Conservation (phyloP, 495 filamentous ascomycete species). For the Xanthoparmelia taractica region DNA sequence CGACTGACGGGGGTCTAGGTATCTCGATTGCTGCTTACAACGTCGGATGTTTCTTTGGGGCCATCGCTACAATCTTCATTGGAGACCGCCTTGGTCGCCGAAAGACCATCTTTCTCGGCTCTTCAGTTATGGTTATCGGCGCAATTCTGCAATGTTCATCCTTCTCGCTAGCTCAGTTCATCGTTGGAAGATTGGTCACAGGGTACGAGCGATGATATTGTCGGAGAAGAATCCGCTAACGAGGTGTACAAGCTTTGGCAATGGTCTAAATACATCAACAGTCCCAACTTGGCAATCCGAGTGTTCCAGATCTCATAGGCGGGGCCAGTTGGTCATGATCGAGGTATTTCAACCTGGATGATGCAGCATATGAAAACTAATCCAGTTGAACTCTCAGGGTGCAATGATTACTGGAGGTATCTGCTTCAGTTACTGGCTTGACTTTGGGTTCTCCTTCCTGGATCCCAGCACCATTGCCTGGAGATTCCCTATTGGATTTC, state of each 20-base stretch:
- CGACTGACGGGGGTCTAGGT: constrained; percentile 29
- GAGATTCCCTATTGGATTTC: constrained; percentile 69
- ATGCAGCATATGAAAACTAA: neutral
- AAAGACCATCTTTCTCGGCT: constrained; percentile 62
- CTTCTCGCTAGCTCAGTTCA: constrained; percentile 53
- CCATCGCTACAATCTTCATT: constrained; percentile 60
- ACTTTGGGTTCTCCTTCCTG: constrained; percentile 60
- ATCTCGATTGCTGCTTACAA: constrained; percentile 61
- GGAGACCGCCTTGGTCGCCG: constrained; percentile 64
- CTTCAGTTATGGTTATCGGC: constrained; percentile 62
- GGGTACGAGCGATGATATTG: constrained; percentile 53
- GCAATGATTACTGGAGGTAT: constrained; percentile 65
- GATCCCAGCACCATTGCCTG: constrained; percentile 57
- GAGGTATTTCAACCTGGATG: constrained; percentile 33
- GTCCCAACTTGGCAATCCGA: constrained; percentile 77
- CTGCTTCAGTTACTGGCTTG: constrained; percentile 68
- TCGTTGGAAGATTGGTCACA: constrained; percentile 58
- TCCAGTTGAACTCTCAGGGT: constrained; percentile 29
- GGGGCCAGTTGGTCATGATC: constrained; percentile 74
- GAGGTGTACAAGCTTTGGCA: constrained; percentile 29
- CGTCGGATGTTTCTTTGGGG: constrained; percentile 67
- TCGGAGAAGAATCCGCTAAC: constrained; percentile 22
- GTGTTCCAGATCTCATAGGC: constrained; percentile 62
- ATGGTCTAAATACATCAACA: constrained; percentile 57
- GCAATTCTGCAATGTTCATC: constrained; percentile 57